Evolutionary conservation across 2,329 filamentous ascomycete species (phyloP).

Genomic region (Colletotrichum somersetense): DNA sequence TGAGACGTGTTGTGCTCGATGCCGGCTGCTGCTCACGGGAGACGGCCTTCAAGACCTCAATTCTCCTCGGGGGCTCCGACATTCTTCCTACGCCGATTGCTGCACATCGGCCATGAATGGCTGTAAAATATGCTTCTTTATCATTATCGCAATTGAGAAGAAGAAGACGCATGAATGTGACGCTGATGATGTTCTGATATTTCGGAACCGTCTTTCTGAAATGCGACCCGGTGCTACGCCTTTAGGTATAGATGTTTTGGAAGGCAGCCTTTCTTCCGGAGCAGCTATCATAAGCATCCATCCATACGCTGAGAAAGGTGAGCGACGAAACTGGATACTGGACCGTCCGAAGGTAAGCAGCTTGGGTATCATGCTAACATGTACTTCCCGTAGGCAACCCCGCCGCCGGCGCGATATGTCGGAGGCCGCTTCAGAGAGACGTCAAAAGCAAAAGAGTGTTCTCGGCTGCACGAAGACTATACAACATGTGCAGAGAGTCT

Average conservation of each 20-base stretch:
- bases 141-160: not conserved
- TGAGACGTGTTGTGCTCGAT: constrained; percentile 1
- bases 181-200: not conserved
- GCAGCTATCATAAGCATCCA: not conserved
- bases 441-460: constrained; percentile 12
- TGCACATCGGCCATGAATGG: not conserved
- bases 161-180: not conserved
- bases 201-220: constrained; percentile 17
- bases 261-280: not conserved
- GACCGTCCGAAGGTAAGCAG: not conserved
- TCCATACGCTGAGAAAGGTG: constrained; percentile 25
- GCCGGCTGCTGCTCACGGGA: constrained; percentile 17
- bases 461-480: not conserved
- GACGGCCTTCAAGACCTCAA: constrained; percentile 20
- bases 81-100: not conserved
- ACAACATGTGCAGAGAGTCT: not conserved
- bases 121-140: constrained; percentile 14
- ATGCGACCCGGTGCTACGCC: not conserved
- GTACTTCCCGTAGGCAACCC: not conserved
- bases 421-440: constrained; percentile 22
- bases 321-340: too few species aligned
- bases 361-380: not conserved
- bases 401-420: not conserved
- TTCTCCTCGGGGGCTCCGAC: constrained; percentile 4
- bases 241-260: constrained; percentile 5